Base-by-base conservation (phyloP, 768 basidiomycete genomes). In the Filobasidium floriforme region DNA sequence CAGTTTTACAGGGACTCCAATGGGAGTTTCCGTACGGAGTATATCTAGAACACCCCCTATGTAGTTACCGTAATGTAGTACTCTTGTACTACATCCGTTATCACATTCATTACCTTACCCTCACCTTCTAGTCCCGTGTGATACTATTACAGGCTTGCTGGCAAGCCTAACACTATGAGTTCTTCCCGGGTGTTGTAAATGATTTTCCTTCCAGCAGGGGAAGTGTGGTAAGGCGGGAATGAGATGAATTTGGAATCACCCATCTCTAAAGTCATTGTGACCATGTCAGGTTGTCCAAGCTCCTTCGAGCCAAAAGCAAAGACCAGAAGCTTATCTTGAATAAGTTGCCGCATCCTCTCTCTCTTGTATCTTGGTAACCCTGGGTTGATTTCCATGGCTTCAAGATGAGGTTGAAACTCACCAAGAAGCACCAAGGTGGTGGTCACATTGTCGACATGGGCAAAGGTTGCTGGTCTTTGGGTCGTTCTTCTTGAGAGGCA, bases 391-490 rank as follows among this genome's bases (percentile, higher is more conserved):
- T n/a, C n/a, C n/a, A n/a, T n/a, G n/a, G n/a, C n/a, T n/a, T n/a
- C n/a, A n/a, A n/a, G n/a, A n/a, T n/a, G n/a, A n/a, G n/a, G n/a
- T n/a, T n/a, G n/a, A n/a, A n/a, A n/a, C n/a, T n/a, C 26, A 60
- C n/a, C n/a, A n/a, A n/a, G n/a, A n/a, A n/a, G 51, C 12, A 43
- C 66, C n/a, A 43, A 24, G 28, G 54, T 66, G 15, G 62, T 66
- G 51, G 61, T 51, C 52, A 54, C 22, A 54, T 24, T 54, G 52
- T 54, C 26, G 12, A 54, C 10, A 29, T 62, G n/a, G 15, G 61
- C 10, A 29, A n/a, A n/a, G n/a, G n/a, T n/a, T n/a, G n/a, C n/a
- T n/a, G 12, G 11, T 7, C 19, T 10, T 10, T 26, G 41, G 14
- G 40, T 28, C 41, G n/a, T n/a, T n/a, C 41, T 22, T 54, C 12